phyloP scores from a whole-genome alignment of 139 green algal genomes.

The Yamagishiella unicocca region DNA sequence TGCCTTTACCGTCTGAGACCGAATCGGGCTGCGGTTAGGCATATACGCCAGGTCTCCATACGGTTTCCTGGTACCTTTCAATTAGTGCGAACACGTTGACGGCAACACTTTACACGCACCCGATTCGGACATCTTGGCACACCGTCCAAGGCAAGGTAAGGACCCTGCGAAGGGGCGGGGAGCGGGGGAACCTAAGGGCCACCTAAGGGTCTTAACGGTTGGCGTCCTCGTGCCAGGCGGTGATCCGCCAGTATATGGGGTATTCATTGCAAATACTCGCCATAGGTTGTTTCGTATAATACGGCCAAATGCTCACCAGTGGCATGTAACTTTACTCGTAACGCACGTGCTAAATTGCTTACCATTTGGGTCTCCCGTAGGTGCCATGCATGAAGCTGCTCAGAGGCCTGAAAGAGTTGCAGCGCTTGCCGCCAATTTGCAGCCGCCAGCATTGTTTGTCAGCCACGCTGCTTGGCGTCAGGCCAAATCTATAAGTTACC shows the following conservation, averaged over 20 bases:
- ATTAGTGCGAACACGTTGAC: not conserved
- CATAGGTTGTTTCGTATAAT: not conserved
- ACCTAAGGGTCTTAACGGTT: too few species aligned
- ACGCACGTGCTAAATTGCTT: too few species aligned
- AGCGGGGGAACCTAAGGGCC: too few species aligned
- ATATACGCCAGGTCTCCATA: too few species aligned
- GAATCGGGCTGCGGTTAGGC: not conserved
- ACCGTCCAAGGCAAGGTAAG: constrained; percentile 27
- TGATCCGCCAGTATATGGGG: too few species aligned
- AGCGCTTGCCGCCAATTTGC: not conserved
- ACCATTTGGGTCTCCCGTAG: constrained; percentile 29
- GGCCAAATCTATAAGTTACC: not conserved
- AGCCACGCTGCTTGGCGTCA: not conserved
- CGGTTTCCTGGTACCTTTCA: too few species aligned
- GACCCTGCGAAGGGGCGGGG: not conserved
- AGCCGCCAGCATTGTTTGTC: not conserved
- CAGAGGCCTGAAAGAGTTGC: not conserved
- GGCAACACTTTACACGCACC: not conserved
- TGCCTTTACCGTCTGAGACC: not conserved
- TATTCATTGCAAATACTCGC: not conserved
- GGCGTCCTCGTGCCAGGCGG: too few species aligned
- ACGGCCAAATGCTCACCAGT: not conserved
- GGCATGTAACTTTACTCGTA: too few species aligned
- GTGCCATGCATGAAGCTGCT: constrained; percentile 2
- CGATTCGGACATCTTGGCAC: not conserved